A percentile compares a stretch with the other conserved stretches of the same genome.
phyloP scores from a whole-genome alignment of 75 land plant genomes.

The Picea glauca region DNA sequence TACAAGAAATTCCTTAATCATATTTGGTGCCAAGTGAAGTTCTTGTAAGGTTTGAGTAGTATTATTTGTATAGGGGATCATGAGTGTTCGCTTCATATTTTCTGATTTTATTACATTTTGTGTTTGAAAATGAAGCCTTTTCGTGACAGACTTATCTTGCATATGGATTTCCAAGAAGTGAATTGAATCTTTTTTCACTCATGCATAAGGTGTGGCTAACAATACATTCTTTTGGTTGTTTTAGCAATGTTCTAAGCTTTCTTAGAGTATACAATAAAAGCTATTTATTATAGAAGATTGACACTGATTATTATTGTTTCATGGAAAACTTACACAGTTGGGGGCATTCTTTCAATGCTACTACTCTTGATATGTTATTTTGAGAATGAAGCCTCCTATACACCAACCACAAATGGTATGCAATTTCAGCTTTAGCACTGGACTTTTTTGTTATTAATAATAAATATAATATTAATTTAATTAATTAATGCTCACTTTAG shows the following conservation, averaged over 20 bases:
- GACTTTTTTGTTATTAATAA: neutral
- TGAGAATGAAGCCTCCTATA: conserved; percentile 65
- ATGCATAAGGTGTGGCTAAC: conserved; percentile 74
- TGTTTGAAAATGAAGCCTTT: neutral
- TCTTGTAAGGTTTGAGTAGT: neutral
- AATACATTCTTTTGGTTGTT: neutral
- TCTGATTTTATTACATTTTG: neutral
- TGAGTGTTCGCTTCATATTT: neutral
- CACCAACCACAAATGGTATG: conserved; percentile 87
- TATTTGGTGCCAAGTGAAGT: too few species aligned
- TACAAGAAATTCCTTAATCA: too few species aligned
- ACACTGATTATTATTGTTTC: neutral
- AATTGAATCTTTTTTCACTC: conserved; percentile 70
- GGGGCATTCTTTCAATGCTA: conserved; percentile 85
- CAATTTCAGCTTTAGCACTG: neutral
- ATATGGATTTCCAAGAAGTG: conserved; percentile 86
- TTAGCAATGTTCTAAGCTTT: neutral
- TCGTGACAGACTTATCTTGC: conserved; percentile 71
- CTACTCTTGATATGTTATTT: conserved; percentile 67
- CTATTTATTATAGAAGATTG: neutral
- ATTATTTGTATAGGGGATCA: neutral
- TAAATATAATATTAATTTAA: too few species aligned
- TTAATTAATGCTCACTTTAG: too few species aligned
- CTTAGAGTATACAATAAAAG: neutral
- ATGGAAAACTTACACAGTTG: conserved; percentile 88